Conservation (phyloP, 208 protist species). For the Trypanosoma theileri region DNA sequence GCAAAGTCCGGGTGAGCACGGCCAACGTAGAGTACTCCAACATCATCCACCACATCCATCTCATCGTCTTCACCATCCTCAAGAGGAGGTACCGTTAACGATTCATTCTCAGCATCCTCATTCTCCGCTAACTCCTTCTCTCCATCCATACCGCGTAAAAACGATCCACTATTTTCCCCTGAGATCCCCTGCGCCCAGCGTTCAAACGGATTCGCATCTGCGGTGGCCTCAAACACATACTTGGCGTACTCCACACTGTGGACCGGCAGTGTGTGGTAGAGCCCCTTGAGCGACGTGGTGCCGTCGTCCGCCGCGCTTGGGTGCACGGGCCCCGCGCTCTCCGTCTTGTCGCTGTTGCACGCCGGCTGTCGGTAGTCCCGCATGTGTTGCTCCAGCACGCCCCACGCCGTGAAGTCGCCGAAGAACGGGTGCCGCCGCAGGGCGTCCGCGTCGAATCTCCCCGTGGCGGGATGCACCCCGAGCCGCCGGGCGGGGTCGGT, state of each 20-base stretch:
- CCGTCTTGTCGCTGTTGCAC: neutral
- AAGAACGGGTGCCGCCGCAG: constrained; percentile 73
- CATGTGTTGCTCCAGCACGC: constrained; percentile 51
- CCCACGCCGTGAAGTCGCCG: constrained; percentile 61
- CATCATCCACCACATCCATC: constrained; percentile 70
- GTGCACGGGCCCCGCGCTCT: constrained; percentile 8
- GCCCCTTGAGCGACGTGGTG: constrained; percentile 45
- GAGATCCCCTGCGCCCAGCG: constrained; percentile 22
- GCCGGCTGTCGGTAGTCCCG: constrained; percentile 31
- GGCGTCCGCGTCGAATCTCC: constrained; percentile 55
- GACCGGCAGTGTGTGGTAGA: constrained; percentile 56
- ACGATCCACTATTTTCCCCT: no score
- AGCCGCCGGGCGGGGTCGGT: constrained; percentile 70
- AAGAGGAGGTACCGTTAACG: neutral
- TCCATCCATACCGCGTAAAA: no score
- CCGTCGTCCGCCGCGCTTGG: constrained; percentile 20
- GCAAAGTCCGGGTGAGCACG: constrained; percentile 47
- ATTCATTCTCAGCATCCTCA: constrained; percentile 9
- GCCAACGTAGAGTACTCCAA: constrained; percentile 59
- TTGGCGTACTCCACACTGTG: constrained; percentile 69
- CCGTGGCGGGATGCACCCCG: constrained; percentile 57
- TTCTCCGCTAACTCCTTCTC: neutral
- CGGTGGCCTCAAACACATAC: constrained; percentile 78
- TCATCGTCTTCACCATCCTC: constrained; percentile 25
- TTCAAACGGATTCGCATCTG: constrained; percentile 85